These are phyloP conservation scores for Esteya vermicola DNA, from an alignment of 2,329 filamentous ascomycete species.

Conservation along the genomic window DNA sequence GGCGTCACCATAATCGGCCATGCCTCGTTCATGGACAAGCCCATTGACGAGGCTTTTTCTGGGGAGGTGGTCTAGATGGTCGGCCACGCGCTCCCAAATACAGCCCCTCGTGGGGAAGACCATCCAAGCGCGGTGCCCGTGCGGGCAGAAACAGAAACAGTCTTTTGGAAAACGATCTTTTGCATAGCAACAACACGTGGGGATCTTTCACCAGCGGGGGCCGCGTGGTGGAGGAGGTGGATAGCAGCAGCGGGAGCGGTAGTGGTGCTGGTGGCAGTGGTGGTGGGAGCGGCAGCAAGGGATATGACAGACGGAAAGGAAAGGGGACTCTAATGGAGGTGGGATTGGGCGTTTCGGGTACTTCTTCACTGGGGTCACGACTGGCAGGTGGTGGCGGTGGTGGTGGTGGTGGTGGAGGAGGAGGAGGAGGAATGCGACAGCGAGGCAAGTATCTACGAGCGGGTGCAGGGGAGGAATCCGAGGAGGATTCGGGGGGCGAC, in stretches of 20 bases:
- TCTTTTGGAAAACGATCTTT: neutral
- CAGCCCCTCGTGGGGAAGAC: slow-evolving; percentile 98
- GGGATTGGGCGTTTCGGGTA: slow-evolving; percentile 2
- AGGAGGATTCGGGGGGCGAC: slow-evolving; percentile 21
- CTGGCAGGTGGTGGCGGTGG: slow-evolving; percentile 28
- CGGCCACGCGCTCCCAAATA: slow-evolving; percentile 96
- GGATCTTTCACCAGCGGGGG: neutral
- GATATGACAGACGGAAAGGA: no score
- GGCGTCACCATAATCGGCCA: slow-evolving; percentile 91
- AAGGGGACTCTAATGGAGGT: no score
- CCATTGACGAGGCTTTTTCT: slow-evolving; percentile 99
- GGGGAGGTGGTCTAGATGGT: slow-evolving; percentile 99
- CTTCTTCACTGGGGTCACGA: neutral
- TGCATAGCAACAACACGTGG: neutral
- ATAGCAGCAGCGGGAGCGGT: slow-evolving; percentile 38
- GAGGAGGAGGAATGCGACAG: slow-evolving; percentile 8
- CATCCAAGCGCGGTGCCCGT: slow-evolving; percentile 65
- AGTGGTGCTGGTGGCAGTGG: no score
- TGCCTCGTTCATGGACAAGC: slow-evolving; percentile 92
- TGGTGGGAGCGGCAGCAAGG: no score
- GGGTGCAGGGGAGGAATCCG: slow-evolving; percentile 18
- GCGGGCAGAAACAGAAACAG: slow-evolving; percentile 3
- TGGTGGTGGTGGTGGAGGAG: neutral
- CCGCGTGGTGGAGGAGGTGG: slow-evolving; percentile 54
- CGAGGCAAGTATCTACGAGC: slow-evolving; percentile 23